Percentiles rank a stretch among this genome's conserved stretches.
Evolutionary conservation across 192 early-diverging fungal species (phyloP).

Genomic region (Allomyces macrogynus): DNA sequence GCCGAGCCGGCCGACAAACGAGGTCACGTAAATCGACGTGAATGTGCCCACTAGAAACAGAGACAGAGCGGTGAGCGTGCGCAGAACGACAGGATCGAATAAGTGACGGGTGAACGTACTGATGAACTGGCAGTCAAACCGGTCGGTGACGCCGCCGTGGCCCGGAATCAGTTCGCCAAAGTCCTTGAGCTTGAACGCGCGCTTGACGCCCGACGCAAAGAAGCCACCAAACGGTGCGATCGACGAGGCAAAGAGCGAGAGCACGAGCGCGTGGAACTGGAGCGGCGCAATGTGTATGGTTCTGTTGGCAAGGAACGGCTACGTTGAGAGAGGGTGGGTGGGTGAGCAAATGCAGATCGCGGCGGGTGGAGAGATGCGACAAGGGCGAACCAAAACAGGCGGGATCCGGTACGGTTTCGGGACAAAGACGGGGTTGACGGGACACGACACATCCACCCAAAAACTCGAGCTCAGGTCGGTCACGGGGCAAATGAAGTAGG

Average conservation of each 20-base stretch:
- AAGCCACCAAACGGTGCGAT: constrained; percentile 97
- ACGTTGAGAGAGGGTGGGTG: too few relatives aligned
- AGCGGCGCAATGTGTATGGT: constrained; percentile 59
- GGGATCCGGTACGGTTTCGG: constrained; percentile 3
- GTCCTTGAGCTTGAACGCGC: constrained; percentile 95
- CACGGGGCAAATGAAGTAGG: constrained; percentile 47
- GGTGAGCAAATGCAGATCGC: too few relatives aligned
- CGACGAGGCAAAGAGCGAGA: constrained; percentile 78
- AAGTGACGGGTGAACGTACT: too few relatives aligned
- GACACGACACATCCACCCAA: constrained; percentile 24
- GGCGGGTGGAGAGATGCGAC: too few relatives aligned
- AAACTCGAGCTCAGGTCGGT: constrained; percentile 29
- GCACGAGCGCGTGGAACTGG: constrained; percentile 68
- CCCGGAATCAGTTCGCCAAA: constrained; percentile 93
- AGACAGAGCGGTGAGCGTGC: constrained; percentile 64
- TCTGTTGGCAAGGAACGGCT: constrained; percentile 10
- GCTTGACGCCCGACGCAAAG: constrained; percentile 90
- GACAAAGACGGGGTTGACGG: constrained; percentile 40
- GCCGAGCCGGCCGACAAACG: background rate
- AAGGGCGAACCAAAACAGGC: background rate
- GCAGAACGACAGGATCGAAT: too few relatives aligned
- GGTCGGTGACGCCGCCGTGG: constrained; percentile 90
- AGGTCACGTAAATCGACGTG: background rate
- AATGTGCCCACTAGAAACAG: background rate
- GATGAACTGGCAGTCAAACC: constrained; percentile 96